phyloP scores from a whole-genome alignment of 169 alveolate species.

The Eimeria falciformis region DNA sequence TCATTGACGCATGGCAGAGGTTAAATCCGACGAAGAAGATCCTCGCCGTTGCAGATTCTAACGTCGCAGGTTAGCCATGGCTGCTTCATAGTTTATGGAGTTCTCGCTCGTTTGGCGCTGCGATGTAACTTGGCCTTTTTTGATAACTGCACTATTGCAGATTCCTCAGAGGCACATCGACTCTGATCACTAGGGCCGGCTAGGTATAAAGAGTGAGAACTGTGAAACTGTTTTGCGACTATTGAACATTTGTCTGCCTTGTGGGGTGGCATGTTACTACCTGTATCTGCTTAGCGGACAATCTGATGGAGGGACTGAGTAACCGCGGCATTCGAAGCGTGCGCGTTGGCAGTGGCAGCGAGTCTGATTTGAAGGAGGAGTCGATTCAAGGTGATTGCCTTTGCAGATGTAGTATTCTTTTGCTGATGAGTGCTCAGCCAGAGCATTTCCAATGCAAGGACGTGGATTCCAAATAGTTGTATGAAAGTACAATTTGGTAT shows the following conservation, averaged over 20 bases:
- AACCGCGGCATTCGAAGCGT: conserved; percentile 76
- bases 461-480: background rate
- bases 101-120: background rate
- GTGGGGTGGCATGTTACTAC: too few relatives aligned
- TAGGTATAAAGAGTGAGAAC: too few relatives aligned
- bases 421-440: background rate
- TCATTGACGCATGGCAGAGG: conserved; percentile 72
- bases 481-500: background rate
- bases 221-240: too few relatives aligned
- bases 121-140: too few relatives aligned
- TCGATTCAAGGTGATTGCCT: conserved; percentile 72
- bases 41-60: conserved; percentile 74
- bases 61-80: conserved; percentile 62
- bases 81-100: background rate
- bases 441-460: background rate
- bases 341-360: conserved; percentile 79
- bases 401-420: background rate
- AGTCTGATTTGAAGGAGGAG: conserved; percentile 76
- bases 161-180: too few relatives aligned
- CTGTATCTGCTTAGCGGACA: conserved; percentile 72
- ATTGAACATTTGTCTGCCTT: too few relatives aligned
- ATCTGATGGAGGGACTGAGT: conserved; percentile 75
- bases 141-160: too few relatives aligned
- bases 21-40: conserved; percentile 59
- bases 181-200: too few relatives aligned